These are phyloP conservation scores for Musa itinerans DNA, from an alignment of 176 grass and related monocot genomes.

Conservation along the genomic window DNA sequence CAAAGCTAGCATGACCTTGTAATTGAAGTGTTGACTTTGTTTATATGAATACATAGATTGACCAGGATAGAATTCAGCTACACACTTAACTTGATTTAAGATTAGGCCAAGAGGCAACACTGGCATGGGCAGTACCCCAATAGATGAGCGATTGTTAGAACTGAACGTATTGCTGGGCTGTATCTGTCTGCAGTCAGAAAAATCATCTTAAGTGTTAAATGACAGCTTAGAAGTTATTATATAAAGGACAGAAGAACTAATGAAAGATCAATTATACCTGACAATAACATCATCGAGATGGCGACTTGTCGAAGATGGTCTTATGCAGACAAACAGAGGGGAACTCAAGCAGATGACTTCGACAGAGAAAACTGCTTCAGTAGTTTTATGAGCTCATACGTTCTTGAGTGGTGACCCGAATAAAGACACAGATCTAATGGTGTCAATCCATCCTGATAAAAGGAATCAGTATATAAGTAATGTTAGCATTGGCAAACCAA, in stretches of 20 bases:
- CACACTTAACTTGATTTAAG: too few relatives aligned
- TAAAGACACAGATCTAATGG: slow-evolving; percentile 68
- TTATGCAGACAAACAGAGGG: neutral
- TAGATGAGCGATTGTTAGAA: too few relatives aligned
- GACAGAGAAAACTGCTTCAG: slow-evolving; percentile 45
- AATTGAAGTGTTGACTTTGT: too few relatives aligned
- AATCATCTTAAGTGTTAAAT: too few relatives aligned
- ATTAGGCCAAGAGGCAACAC: too few relatives aligned
- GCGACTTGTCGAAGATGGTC: neutral
- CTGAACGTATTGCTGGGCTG: too few relatives aligned
- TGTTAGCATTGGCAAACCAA: neutral
- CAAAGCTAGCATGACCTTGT: too few relatives aligned
- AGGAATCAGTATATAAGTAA: slow-evolving; percentile 8
- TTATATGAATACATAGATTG: too few relatives aligned
- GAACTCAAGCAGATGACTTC: slow-evolving; percentile 26
- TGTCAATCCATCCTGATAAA: slow-evolving; percentile 74
- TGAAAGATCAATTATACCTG: neutral
- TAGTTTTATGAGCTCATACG: slow-evolving; percentile 81
- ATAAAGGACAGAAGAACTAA: neutral
- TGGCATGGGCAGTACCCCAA: too few relatives aligned
- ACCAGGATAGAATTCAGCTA: too few relatives aligned
- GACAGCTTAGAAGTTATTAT: neutral
- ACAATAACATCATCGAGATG: neutral
- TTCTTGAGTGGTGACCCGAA: slow-evolving; percentile 45
- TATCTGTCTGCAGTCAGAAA: too few relatives aligned